These are phyloP conservation scores for Macroventuria anomochaeta DNA, from an alignment of 2,329 filamentous ascomycete species.

Conservation along the genomic window DNA sequence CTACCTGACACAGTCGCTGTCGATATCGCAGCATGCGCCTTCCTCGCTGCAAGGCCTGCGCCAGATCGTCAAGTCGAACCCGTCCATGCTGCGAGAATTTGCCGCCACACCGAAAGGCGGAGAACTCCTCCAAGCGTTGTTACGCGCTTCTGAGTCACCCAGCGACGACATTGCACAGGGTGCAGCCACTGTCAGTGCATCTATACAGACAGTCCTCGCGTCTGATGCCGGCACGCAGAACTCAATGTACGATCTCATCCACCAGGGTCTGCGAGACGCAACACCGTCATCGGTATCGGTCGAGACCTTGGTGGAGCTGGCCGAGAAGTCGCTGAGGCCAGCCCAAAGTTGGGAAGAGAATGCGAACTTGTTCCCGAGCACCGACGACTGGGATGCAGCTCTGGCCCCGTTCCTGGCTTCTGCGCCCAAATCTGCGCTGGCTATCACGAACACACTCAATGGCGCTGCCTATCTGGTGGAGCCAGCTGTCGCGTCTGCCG, in stretches of 20 bases:
- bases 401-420: conserved; percentile 63
- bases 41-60: conserved; percentile 55
- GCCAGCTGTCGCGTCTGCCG: conserved; percentile 26
- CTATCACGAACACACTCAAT: conserved; percentile 74
- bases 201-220: conserved; percentile 45
- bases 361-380: conserved; percentile 66
- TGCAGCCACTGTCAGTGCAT: conserved; percentile 49
- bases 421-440: conserved; percentile 67
- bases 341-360: conserved; percentile 36
- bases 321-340: conserved; percentile 55
- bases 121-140: conserved; percentile 58
- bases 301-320: conserved; percentile 63
- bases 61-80: conserved; percentile 51
- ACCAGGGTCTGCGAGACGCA: conserved; percentile 58
- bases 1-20: conserved; percentile 49
- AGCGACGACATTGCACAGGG: conserved; percentile 58
- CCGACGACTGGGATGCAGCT: conserved; percentile 69
- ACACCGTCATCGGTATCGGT: conserved; percentile 54
- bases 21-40: conserved; percentile 42
- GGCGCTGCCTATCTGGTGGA: conserved; percentile 72
- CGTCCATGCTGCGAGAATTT: conserved; percentile 53
- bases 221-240: conserved; percentile 51
- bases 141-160: conserved; percentile 61
- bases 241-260: conserved; percentile 60
- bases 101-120: conserved; percentile 55